These are phyloP conservation scores for Ogataea hybrid DNA, from an alignment of 1,139 yeast species.

Conservation along the genomic window DNA sequence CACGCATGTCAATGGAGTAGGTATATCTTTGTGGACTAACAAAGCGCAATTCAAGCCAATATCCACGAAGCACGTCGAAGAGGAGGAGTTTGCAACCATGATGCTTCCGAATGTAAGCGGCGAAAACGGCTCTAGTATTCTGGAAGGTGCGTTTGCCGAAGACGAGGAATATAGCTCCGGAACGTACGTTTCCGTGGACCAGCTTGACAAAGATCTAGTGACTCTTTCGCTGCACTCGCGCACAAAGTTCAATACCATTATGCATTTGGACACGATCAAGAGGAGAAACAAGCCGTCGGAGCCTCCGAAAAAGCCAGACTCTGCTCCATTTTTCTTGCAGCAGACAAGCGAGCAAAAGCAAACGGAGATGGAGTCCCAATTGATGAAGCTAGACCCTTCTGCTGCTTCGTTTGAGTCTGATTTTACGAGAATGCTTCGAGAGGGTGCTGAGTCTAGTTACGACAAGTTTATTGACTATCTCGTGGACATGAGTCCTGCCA, in stretches of 20 bases:
- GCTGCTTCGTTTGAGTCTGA: slow-evolving; percentile 60
- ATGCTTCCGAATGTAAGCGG: slow-evolving; percentile 79
- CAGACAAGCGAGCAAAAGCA: slow-evolving; percentile 21
- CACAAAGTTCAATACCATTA: slow-evolving; percentile 71
- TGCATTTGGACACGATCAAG: slow-evolving; percentile 80
- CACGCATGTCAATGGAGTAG: slow-evolving; percentile 87
- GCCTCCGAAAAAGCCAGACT: slow-evolving; percentile 82
- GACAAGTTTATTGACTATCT: slow-evolving; percentile 52
- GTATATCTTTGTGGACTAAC: slow-evolving; percentile 91
- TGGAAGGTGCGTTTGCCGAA: slow-evolving; percentile 70
- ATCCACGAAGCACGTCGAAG: slow-evolving; percentile 73
- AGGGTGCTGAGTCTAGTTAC: slow-evolving; percentile 44
- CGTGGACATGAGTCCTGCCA: slow-evolving; percentile 69
- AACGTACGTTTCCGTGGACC: slow-evolving; percentile 57
- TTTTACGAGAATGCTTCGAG: slow-evolving; percentile 65
- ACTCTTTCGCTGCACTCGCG: slow-evolving; percentile 80
- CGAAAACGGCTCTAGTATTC: slow-evolving; percentile 69
- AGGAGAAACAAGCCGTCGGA: slow-evolving; percentile 88
- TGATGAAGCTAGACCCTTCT: slow-evolving; percentile 24
- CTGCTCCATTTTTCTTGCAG: slow-evolving; percentile 73
- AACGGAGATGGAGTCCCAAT: slow-evolving; percentile 19
- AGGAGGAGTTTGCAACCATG: slow-evolving; percentile 66
- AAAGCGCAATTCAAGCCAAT: slow-evolving; percentile 74
- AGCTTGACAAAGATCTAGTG: slow-evolving; percentile 58
- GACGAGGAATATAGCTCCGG: slow-evolving; percentile 33